Evolutionary conservation across 208 protist genomes (phyloP), one percentile per base, ranked within the genome.

Genomic region (Trypanosoma vivax): DNA sequence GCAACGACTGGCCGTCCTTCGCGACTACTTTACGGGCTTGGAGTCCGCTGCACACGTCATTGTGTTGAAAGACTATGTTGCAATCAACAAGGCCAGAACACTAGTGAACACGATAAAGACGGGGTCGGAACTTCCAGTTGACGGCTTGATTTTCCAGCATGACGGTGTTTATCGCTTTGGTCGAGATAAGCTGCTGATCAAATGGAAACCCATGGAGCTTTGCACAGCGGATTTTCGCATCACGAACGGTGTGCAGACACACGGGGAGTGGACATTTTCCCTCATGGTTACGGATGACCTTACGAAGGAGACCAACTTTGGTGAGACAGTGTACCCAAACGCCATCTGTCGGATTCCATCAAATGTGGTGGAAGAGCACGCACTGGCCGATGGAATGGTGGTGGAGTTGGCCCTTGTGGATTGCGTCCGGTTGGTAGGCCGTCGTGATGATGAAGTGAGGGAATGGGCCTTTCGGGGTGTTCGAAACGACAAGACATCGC

Each of bases 161-260:
- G 76, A 74, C 48, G 61, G 66, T 19, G 23, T 70, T 31, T 94
- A 94, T 63, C 66, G 67, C 50, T 86, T 76, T 49, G 83, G 83
- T 5, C 19, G 57, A 0, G 87, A 94, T 65, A 81, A 74, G 50
- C 49, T 60, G 14, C 60, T 94, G 50, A 50, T 79, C 40, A 94
- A 94, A 54, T 94, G 87, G 87, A 94, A 94, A 60, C 83, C 87
- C n/a, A 43, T 81, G 40, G 55, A 73, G 14, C 60, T 83, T 18
- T 94, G 87, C 70, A 91, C 83, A 24, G 87, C 68, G 0, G 87
- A 94, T 56, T 91, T 94, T 52, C 70, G 87, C 29, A 63, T 94
- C 18, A 60, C 70, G 39, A 81, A 80, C 50, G 70, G 79, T 13
- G 45, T 51, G 0, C 3, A 41, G 16, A 18, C 60, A 39, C 34